These are phyloP conservation scores for Xylariomycetidae sp. DNA, from an alignment of 2,329 filamentous ascomycete genomes.

Conservation along the genomic window DNA sequence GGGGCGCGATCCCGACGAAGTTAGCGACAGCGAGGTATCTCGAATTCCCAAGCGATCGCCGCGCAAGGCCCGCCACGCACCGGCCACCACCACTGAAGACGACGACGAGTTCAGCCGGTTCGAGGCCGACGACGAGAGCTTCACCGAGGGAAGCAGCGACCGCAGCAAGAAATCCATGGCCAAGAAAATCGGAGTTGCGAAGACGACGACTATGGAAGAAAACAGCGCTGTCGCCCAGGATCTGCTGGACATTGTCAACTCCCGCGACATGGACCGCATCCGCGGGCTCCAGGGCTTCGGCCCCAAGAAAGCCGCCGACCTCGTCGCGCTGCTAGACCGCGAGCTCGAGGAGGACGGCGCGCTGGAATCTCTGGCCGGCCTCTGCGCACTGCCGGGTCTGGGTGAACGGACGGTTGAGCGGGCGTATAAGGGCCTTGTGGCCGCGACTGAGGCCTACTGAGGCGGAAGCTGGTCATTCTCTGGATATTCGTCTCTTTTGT, in stretches of 20 bases:
- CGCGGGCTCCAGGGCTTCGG: constrained; percentile 64
- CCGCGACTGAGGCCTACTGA: constrained; percentile 13
- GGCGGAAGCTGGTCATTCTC: too few relatives aligned
- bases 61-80: too few relatives aligned
- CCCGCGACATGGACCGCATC: constrained; percentile 60
- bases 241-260: constrained; percentile 67
- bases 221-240: constrained; percentile 40
- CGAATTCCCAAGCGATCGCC: too few relatives aligned
- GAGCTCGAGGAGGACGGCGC: constrained; percentile 34
- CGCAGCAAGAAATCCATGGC: constrained; percentile 14
- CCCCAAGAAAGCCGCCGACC: constrained; percentile 60
- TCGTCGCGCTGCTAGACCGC: constrained; percentile 50
- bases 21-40: too few relatives aligned
- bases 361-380: constrained; percentile 43
- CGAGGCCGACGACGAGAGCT: constrained; percentile 31
- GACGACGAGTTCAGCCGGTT: constrained; percentile 29
- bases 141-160: constrained; percentile 19
- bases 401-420: constrained; percentile 51
- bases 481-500: too few relatives aligned
- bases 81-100: too few relatives aligned
- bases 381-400: constrained; percentile 51
- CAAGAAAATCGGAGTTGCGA: constrained; percentile 8
- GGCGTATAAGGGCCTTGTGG: constrained; percentile 47
- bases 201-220: constrained; percentile 12
- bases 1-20: constrained; percentile 4